Percentiles rank a stretch among this genome's conserved stretches.
Conservation (phyloP, 2,329 filamentous ascomycete genomes). For the Pseudocercospora macadamiae region DNA sequence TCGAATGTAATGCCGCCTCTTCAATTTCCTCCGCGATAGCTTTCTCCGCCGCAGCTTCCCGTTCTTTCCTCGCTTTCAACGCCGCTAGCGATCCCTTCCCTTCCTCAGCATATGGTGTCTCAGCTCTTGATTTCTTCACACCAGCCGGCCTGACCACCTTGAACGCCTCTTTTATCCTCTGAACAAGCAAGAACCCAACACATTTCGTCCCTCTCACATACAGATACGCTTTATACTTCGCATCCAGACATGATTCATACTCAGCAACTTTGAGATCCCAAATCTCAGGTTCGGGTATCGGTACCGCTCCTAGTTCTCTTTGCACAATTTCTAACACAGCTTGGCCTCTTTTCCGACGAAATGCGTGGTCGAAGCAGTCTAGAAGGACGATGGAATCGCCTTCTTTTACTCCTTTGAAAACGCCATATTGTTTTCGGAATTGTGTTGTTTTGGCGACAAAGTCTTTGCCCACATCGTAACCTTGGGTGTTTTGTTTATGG, state of each 20-base stretch:
- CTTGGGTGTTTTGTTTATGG: conserved; percentile 63
- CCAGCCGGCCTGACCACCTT: conserved; percentile 46
- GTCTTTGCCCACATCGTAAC: conserved; percentile 63
- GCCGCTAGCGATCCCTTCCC: conserved; percentile 21
- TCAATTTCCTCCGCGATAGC: conserved; percentile 15
- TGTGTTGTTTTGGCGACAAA: conserved; percentile 50
- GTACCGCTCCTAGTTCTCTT: conserved; percentile 63
- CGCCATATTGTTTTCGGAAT: conserved; percentile 5
- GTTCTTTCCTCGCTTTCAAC: conserved; percentile 29
- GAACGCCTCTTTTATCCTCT: conserved; percentile 62
- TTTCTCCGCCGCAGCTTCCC: conserved; percentile 18
- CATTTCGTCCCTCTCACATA: conserved; percentile 65
- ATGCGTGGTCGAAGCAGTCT: conserved; percentile 56
- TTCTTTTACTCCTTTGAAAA: conserved; percentile 28
- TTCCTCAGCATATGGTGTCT: conserved; percentile 22
- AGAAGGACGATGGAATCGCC: conserved; percentile 61
- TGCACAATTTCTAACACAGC: conserved; percentile 62
- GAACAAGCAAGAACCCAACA: conserved; percentile 63
- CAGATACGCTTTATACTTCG: conserved; percentile 63
- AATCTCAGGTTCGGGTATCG: conserved; percentile 59
- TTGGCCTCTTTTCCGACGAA: conserved; percentile 58
- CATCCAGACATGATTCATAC: conserved; percentile 27
- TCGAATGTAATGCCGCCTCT: conserved; percentile 21
- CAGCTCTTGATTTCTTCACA: background rate
- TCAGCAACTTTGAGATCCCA: conserved; percentile 54